Evolutionary conservation across 768 basidiomycete genomes (phyloP), one percentile per base, ranked within the genome.

Genomic region (Paxillus involutus): DNA sequence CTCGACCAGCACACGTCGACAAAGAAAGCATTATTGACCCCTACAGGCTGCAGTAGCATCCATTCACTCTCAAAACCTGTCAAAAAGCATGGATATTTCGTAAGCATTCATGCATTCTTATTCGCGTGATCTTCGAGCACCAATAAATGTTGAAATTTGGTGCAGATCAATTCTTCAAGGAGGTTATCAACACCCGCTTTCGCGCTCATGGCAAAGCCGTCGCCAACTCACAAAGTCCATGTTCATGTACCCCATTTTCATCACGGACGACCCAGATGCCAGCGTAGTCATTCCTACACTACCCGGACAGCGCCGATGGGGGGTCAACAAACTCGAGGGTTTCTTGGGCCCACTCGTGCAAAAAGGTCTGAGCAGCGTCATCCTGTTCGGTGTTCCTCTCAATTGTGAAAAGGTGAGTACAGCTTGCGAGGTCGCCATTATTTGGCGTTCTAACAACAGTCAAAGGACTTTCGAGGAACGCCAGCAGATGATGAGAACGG

Each of bases 241-340:
- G 94, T 81, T 99, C 72, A 98, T 98, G 91, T 99, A 98, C 71
- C 97, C 97, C 7, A 94, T 99, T 65, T 98, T 99, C 70, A 89
- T 98, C 63, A 94, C 94, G 16, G 96, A 98, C 71, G 93, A 98
- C 55, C 87, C 93, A 2, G 80, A 94, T 55, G 91, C 93, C 7
- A 81, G 83, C 68, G 85, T 87, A 47, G 79, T 82, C 55, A 94
- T 98, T 59, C 64, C 80, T 0, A 78, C 84, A 19, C 76, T 98
- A 9, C 95, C 94, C 6, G 91, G 88, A 6, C 95, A 98, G 68
- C 82, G 87, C 49, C 75, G 94, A 44, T 98, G 97, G 97, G 97
- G 97, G 10, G 75, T 99, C n/a, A 91, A 98, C 74, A 84, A 81
- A 58, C 80, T 99, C n/a, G 83, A 91, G 56, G 86, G 70, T 21